A percentile compares a stretch with the other conserved stretches of the same genome.
phyloP scores from a whole-genome alignment of 2,329 filamentous ascomycete species.

The Sordariomycetes sp. region DNA sequence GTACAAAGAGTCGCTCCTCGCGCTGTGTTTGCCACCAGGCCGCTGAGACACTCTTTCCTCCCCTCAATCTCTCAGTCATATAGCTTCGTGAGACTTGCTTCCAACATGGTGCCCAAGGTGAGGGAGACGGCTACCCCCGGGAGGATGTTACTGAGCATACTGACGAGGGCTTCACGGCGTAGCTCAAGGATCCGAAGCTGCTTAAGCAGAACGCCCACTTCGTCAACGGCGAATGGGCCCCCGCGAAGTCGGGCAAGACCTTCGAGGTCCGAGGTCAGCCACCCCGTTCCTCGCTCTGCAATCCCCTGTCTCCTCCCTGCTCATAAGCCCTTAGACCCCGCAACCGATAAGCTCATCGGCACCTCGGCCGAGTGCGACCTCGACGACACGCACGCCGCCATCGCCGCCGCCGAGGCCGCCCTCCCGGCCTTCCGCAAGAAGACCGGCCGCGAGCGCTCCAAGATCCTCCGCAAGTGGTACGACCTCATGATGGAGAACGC shows the following conservation, averaged over 20 bases:
- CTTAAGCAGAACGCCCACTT: slow-evolving; percentile 76
- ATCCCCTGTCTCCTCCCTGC: neutral
- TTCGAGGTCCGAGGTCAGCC: slow-evolving; percentile 68
- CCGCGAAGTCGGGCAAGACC: slow-evolving; percentile 76
- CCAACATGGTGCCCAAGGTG: slow-evolving; percentile 37
- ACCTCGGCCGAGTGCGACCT: slow-evolving; percentile 75
- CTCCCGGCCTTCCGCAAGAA: slow-evolving; percentile 59
- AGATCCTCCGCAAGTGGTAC: slow-evolving; percentile 70
- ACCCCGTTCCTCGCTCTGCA: neutral
- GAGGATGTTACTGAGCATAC: neutral
- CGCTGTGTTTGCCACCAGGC: slow-evolving; percentile 12
- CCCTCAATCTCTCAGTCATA: slow-evolving; percentile 16
- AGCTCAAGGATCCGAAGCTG: slow-evolving; percentile 72
- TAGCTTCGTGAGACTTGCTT: slow-evolving; percentile 25
- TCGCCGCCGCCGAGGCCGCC: slow-evolving; percentile 70
- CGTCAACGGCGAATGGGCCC: slow-evolving; percentile 88
- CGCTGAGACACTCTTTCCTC: slow-evolving; percentile 18
- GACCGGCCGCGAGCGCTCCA: slow-evolving; percentile 64
- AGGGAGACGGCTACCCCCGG: neutral
- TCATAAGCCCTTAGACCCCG: slow-evolving; percentile 52
- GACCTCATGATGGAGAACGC: slow-evolving; percentile 68
- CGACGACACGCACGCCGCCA: slow-evolving; percentile 69
- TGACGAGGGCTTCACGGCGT: neutral
- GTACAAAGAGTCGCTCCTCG: neutral
- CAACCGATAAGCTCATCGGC: slow-evolving; percentile 70